Base-by-base conservation (phyloP, 805 yeast genomes). In the Candida suzukii region DNA sequence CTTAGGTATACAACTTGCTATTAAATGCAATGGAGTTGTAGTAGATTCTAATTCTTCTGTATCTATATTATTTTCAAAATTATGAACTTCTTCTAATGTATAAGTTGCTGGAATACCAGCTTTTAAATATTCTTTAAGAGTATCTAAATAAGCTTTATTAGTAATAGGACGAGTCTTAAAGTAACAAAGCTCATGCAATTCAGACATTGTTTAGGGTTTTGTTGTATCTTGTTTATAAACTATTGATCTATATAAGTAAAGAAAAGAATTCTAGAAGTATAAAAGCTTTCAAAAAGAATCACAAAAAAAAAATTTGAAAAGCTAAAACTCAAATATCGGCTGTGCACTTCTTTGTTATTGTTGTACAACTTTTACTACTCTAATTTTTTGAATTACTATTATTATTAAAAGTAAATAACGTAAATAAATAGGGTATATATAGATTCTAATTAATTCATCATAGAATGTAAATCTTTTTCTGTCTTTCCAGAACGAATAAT, bases 31-130 rank as follows among this genome's bases (percentile, higher is more conserved):
- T 13, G 95, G 95, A 0, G 95, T 86, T 3, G 95, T 86, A 16
- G 84, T 84, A 1, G 73, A 61, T 5, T 41, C 51, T 10, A 60
- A 47, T 14, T 62, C 67, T 18, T 58, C 66, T 30, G 46, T 47
- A 19, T 67, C 70, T 26, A 41, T 47, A 20, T 59, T 73, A 46
- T 73, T 60, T 38, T 71, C 74, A 51, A 62, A 80, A 39, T 78
- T 77, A 37, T 74, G 71, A 8, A 80, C 85, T 54, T 86, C 95
- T 58, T 85, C 93, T 11, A 81, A 57, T 0, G 95, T 86, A 46
- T 86, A 83, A 0, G 95, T 87, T 1, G 95, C 74, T 7, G 95
- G 95, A 13, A 87, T 77, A 2, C 95, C 95, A 21, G 68, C 68
- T 36, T 68, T 64, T 45, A 86, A 61, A 47, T 66, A 74, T 37